These are phyloP conservation scores for Aspergillus aculeatinus DNA, from an alignment of 2,329 filamentous ascomycete species.

Conservation along the genomic window DNA sequence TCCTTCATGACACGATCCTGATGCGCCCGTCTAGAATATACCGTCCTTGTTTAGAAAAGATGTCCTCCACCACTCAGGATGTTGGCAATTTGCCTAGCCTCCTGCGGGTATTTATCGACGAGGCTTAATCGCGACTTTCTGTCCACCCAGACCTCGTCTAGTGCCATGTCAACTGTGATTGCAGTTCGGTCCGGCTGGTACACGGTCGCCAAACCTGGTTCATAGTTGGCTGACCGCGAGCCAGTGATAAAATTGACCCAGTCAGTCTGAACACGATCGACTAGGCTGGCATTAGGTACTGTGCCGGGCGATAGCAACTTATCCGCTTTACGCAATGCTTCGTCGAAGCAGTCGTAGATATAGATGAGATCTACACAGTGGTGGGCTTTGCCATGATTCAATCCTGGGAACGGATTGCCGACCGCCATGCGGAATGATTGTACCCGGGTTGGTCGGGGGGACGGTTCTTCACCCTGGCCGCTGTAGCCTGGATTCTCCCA, in stretches of 20 bases:
- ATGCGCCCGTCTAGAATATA: too few relatives aligned
- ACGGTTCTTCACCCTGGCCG: background rate
- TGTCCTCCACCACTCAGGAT: background rate
- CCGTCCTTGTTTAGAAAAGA: background rate
- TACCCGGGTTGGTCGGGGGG: background rate
- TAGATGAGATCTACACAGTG: conserved; percentile 5
- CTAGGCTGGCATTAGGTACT: background rate
- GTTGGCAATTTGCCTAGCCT: background rate
- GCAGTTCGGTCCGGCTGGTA: background rate
- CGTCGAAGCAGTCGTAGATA: conserved; percentile 1
- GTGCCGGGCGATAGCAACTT: background rate
- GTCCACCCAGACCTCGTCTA: background rate
- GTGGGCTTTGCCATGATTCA: background rate
- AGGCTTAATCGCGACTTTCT: background rate
- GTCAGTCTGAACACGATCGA: background rate
- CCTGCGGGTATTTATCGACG: background rate
- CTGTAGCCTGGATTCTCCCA: background rate
- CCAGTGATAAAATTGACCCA: conserved; percentile 4
- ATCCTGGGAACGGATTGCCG: background rate
- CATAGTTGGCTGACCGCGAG: background rate
- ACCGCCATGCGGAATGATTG: conserved; percentile 4
- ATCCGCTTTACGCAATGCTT: background rate
- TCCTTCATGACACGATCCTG: too few relatives aligned
- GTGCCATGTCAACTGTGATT: background rate
- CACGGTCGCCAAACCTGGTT: background rate